Evolutionary conservation across 768 basidiomycete species (phyloP), one percentile per base, ranked within the genome.

Genomic region (Auricularia sp.): DNA sequence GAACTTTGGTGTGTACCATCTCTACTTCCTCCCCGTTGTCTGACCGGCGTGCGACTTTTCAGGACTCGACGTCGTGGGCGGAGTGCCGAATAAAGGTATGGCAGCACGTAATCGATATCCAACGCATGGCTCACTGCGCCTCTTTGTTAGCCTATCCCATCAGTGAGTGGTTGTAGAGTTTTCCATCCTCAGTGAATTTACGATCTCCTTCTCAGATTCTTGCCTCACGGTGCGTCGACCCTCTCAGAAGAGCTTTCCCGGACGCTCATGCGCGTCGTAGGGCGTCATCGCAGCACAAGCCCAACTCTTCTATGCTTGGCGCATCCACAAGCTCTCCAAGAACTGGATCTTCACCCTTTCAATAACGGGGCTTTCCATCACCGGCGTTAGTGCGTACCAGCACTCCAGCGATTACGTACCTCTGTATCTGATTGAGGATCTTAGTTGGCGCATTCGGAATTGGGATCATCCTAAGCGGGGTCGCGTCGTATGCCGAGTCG

Each of bases 251-350:
- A 51, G 64, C 62, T 65, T 61, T 54, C 18, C 42, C 34, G 42
- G 39, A 36, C 44, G 0, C 34, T 67, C 29, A 63, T 63, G 29
- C 35, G 7, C 39, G 1, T 14, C 39, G 12, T 36, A 47, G 59
- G 64, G 62, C 14, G 21, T 61, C 21, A 51, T 66, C 23, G 36
- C 65, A 1, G 62, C 21, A 6, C 36, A 47, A 21, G 64, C 65
- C 58, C 67, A 67, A 54, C 36, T 34, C 7, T 65, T 61, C 63
- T 67, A 61, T 33, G 62, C 64, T 34, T 65, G 62, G 62, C 64
- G 64, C 18, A 53, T 67, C 65, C 65, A 44, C 12, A 21, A 60
- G 12, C 53, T 65, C 7, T 56, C 64, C 21, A 29, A 59, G 33
- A 51, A 18, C 1, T 51, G 16, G 7, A 6, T 18, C 1, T 6